phyloP scores from a whole-genome alignment of 164 flowering plant species.

The Buxus sempervirens region DNA sequence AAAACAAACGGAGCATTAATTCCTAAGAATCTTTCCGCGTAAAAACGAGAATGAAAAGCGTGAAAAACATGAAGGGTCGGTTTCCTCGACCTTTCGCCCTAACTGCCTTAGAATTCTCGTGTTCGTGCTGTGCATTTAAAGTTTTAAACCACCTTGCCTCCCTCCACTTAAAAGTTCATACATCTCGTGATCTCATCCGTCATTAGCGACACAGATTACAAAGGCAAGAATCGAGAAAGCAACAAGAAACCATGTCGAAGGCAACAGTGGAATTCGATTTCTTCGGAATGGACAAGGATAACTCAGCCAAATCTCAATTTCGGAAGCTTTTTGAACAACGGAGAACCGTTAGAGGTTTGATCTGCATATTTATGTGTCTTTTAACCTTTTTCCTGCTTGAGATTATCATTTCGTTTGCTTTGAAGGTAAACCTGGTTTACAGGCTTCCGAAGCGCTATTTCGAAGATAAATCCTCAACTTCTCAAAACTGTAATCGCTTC shows the following conservation, averaged over 20 bases:
- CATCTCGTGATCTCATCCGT: background rate
- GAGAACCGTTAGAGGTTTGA: slow-evolving; percentile 43
- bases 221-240: background rate
- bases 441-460: slow-evolving; percentile 53
- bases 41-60: too few relatives aligned
- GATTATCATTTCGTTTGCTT: background rate
- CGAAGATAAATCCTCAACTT: slow-evolving; percentile 60
- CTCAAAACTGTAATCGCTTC: slow-evolving; percentile 46
- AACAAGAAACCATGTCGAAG: slow-evolving; percentile 9
- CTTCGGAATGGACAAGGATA: slow-evolving; percentile 40
- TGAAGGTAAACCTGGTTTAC: background rate
- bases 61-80: too few relatives aligned
- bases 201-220: background rate
- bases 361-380: background rate
- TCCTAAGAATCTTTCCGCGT: too few relatives aligned
- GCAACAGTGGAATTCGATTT: slow-evolving; percentile 54
- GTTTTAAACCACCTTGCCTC: background rate
- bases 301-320: slow-evolving; percentile 25
- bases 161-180: background rate
- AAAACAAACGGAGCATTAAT: too few relatives aligned
- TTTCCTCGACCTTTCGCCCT: too few relatives aligned
- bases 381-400: background rate
- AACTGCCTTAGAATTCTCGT: background rate
- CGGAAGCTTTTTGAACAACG: slow-evolving; percentile 34
- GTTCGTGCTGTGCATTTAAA: background rate